These are phyloP conservation scores for Arabis hirsuta DNA, from an alignment of 345 rosid genomes.

Conservation along the genomic window DNA sequence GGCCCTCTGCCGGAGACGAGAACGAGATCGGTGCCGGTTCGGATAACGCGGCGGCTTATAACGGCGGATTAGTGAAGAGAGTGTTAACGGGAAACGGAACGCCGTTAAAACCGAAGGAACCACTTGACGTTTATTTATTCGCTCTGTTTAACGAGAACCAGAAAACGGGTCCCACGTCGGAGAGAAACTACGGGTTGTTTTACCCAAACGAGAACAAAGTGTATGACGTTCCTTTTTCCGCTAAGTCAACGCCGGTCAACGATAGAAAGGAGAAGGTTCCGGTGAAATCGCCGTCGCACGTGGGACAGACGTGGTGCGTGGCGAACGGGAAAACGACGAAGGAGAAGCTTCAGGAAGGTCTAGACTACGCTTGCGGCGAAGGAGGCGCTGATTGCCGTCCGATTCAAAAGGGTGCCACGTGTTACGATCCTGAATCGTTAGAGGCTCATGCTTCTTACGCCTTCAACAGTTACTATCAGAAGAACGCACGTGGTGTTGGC, in stretches of 20 bases:
- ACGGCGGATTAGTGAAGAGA: conserved; percentile 73
- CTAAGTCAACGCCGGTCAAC: conserved; percentile 37
- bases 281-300: conserved; percentile 28
- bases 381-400: conserved; percentile 93
- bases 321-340: conserved; percentile 56
- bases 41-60: conserved; percentile 81
- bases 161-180: conserved; percentile 85
- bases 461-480: conserved; percentile 94
- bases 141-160: conserved; percentile 90
- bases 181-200: conserved; percentile 89
- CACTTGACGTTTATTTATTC: conserved; percentile 72
- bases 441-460: conserved; percentile 96
- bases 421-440: conserved; percentile 70
- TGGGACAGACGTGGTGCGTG: conserved; percentile 87
- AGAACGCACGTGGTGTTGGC: conserved; percentile 70
- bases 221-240: conserved; percentile 64
- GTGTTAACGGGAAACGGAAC: conserved; percentile 76
- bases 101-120: conserved; percentile 70
- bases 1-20: conserved; percentile 93
- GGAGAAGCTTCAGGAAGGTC: conserved; percentile 65
- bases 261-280: conserved; percentile 49
- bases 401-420: conserved; percentile 78
- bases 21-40: conserved; percentile 71
- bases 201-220: conserved; percentile 79
- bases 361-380: conserved; percentile 89